phyloP scores from a whole-genome alignment of 1,139 yeast species.

The Kodamaea anthophila region DNA sequence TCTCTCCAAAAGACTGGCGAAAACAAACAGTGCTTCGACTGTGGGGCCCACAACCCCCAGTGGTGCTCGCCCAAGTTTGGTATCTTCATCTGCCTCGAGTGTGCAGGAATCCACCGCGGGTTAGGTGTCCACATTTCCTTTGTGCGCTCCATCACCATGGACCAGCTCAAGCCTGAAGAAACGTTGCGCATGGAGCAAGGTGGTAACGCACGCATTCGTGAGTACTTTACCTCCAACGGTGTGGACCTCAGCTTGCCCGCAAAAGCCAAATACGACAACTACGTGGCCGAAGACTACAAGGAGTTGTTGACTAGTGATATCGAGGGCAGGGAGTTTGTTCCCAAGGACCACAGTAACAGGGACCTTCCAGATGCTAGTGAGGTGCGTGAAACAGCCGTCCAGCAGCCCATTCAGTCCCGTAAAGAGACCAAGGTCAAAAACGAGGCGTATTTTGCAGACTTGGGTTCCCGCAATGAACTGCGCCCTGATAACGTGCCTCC shows the following conservation, averaged over 20 bases:
- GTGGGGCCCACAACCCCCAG: slow-evolving; percentile 93
- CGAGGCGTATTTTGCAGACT: slow-evolving; percentile 74
- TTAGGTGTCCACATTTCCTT: slow-evolving; percentile 95
- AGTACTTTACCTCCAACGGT: slow-evolving; percentile 70
- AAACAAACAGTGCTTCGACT: slow-evolving; percentile 89
- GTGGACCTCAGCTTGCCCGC: slow-evolving; percentile 60
- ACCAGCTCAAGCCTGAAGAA: slow-evolving; percentile 92
- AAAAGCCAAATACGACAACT: slow-evolving; percentile 73
- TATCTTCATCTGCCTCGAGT: slow-evolving; percentile 90
- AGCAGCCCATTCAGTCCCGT: slow-evolving; percentile 37
- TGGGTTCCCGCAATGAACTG: slow-evolving; percentile 66
- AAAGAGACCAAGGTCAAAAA: slow-evolving; percentile 53
- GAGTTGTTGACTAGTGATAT: slow-evolving; percentile 69
- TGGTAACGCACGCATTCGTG: slow-evolving; percentile 75
- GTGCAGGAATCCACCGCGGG: slow-evolving; percentile 96
- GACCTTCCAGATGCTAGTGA: slow-evolving; percentile 30
- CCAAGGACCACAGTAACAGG: slow-evolving; percentile 57
- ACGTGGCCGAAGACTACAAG: slow-evolving; percentile 92
- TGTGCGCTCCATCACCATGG: slow-evolving; percentile 95
- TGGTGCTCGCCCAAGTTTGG: slow-evolving; percentile 99
- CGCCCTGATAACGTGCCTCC: slow-evolving; percentile 84
- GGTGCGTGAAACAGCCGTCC: no score
- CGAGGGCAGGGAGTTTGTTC: slow-evolving; percentile 67
- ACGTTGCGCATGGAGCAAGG: slow-evolving; percentile 88
- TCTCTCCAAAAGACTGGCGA: slow-evolving; percentile 74